Conservation (phyloP, 805 yeast species). For the Pichia exigua region DNA sequence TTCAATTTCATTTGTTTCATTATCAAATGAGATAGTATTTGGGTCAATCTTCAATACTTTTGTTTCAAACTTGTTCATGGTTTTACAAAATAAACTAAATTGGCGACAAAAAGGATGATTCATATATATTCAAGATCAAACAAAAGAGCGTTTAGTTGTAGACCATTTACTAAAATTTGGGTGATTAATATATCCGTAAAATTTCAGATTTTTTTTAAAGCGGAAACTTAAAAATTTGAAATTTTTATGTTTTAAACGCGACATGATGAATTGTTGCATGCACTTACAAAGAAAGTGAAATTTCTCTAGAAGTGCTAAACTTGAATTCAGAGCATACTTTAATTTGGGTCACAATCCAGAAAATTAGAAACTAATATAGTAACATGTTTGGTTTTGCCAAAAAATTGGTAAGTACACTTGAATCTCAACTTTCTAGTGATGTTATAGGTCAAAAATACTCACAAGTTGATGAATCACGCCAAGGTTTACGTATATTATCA, state of each 20-base stretch:
- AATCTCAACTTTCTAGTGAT: conserved; percentile 25
- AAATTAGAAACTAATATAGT: not conserved
- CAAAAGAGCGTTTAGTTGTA: not conserved
- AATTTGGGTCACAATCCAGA: not conserved
- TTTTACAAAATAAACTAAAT: not conserved
- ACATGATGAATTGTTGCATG: not conserved
- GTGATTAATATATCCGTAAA: too few species aligned
- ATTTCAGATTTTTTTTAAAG: too few species aligned
- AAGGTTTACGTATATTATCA: conserved; percentile 54
- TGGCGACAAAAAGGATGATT: not conserved
- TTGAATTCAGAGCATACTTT: too few species aligned
- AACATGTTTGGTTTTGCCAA: conserved; percentile 59
- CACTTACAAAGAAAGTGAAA: too few species aligned
- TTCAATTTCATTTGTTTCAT: conserved; percentile 24
- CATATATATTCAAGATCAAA: not conserved
- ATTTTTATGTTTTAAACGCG: not conserved
- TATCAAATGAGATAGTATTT: conserved; percentile 40
- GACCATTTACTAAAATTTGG: too few species aligned
- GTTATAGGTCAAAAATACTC: conserved; percentile 16
- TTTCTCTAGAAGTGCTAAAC: too few species aligned
- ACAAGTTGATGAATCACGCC: conserved; percentile 10
- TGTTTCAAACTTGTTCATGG: conserved; percentile 23
- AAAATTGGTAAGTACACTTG: conserved; percentile 49
- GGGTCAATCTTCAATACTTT: conserved; percentile 49
- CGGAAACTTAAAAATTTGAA: not conserved